Percentiles rank a stretch among this genome's conserved stretches.
Evolutionary conservation across 768 basidiomycete genomes (phyloP).

Genomic region (Heimioporus sp.): DNA sequence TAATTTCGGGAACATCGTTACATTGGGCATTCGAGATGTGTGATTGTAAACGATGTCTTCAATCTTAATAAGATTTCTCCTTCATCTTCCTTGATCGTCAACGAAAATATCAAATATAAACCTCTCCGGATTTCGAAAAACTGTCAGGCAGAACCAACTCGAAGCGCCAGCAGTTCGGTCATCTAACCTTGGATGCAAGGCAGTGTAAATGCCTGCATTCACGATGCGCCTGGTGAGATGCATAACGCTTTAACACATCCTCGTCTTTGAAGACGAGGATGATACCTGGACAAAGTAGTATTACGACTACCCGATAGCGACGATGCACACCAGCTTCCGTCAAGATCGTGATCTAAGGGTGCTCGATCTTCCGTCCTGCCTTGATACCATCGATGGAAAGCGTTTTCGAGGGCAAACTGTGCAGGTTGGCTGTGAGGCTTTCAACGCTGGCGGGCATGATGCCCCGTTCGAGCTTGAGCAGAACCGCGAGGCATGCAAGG

Average conservation of each 20-base stretch:
- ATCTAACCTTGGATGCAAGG: constrained; percentile 21
- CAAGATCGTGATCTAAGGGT: constrained; percentile 21
- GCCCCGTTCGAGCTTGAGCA: constrained; percentile 23
- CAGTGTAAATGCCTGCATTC: constrained; percentile 1
- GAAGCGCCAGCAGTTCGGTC: too few relatives aligned
- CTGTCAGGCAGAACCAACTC: not conserved
- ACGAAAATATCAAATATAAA: constrained; percentile 24
- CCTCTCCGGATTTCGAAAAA: constrained; percentile 6
- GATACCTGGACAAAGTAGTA: constrained; percentile 17
- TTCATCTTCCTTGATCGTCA: not conserved
- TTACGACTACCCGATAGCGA: too few relatives aligned
- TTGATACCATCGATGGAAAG: constrained; percentile 15
- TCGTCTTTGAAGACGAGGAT: constrained; percentile 22
- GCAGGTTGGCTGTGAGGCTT: constrained; percentile 1
- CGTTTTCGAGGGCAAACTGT: constrained; percentile 13
- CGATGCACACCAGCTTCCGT: constrained; percentile 15
- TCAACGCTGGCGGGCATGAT: constrained; percentile 1
- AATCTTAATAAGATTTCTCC: not conserved
- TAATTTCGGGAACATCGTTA: too few relatives aligned
- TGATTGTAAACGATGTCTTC: too few relatives aligned
- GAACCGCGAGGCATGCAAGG: constrained; percentile 5
- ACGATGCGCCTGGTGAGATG: constrained; percentile 12
- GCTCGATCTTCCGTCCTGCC: constrained; percentile 13
- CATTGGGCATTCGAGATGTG: too few relatives aligned
- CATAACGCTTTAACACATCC: constrained; percentile 10